Base-by-base conservation (phyloP, 768 basidiomycete species). In the Mycena haematopus region DNA sequence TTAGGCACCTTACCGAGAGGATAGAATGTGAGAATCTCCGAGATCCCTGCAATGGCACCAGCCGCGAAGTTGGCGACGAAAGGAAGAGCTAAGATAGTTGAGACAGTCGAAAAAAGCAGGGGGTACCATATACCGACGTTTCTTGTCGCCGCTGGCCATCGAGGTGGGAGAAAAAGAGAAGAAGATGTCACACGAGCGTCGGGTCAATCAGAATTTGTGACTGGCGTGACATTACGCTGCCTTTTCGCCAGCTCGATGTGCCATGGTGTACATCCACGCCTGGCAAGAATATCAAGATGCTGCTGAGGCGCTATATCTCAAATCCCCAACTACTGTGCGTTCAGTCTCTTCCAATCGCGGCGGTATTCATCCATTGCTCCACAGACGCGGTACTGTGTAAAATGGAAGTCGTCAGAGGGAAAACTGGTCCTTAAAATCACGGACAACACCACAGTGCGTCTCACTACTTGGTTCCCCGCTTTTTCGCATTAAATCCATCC, bases 341-440 rank as follows among this genome's bases (percentile, higher is more conserved):
- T 21, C 33, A 36, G 47, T 36, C 13, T 24, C 29, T 17, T 55
- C 24, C 66, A 38, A 24, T 19, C 42, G 10, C 38, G 21, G 7
- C 9, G 14, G 36, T 38, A 46, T 44, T 44, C 38, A 47, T 17
- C 46, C 19, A 44, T 46, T 44, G 58, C 35, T 52, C 45, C 19
- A 56, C 71, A 99, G 96, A 85, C 92, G 24, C 86, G 96, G 44
- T 97, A 96, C 73, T 89, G 86, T 75, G 87, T 96, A 71, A 96
- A 97, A 82, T 98, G 95, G 92, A 87, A 84, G 70, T 82, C 90
- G 31, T 86, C 86, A 6, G 89, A 93, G 70, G 93, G 93, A 21
- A 89, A 92, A 71, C 86, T 99, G 21, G 91, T 96, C 50, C 81
- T 99, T 65, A 97, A 96, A 79, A 89, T 98, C 71, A 98, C 96